phyloP scores from a whole-genome alignment of 2,329 filamentous ascomycete genomes.

The Helicocarpus griseus region DNA sequence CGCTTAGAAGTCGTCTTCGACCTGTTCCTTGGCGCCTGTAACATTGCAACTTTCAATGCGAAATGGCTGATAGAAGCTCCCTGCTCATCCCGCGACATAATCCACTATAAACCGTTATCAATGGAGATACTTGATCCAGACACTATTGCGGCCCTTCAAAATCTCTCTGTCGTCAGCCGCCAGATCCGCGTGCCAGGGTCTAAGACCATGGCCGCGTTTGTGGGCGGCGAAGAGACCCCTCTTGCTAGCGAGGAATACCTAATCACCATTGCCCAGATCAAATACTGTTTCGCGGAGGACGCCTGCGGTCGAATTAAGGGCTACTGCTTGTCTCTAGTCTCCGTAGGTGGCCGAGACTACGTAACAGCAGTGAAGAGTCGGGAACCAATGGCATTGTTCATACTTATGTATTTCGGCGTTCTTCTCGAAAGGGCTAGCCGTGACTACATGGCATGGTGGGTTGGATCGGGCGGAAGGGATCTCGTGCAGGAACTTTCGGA shows the following conservation, averaged over 20 bases:
- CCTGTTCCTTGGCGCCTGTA: slow-evolving; percentile 11
- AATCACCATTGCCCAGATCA: slow-evolving; percentile 18
- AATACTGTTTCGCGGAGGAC: slow-evolving; percentile 28
- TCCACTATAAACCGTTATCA: neutral
- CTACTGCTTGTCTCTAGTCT: slow-evolving; percentile 22
- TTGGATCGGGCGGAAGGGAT: slow-evolving; percentile 4
- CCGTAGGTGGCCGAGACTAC: slow-evolving; percentile 23
- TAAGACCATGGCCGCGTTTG: neutral
- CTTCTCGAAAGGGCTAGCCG: slow-evolving; percentile 2
- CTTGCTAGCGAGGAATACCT: slow-evolving; percentile 11
- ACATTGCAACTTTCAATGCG: neutral
- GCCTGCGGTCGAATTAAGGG: slow-evolving; percentile 22
- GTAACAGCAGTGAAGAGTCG: slow-evolving; percentile 18
- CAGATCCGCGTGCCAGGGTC: slow-evolving; percentile 7
- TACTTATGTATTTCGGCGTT: slow-evolving; percentile 12
- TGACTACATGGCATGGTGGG: slow-evolving; percentile 8
- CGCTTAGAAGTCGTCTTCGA: slow-evolving; percentile 18
- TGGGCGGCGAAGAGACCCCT: neutral
- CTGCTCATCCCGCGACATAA: neutral
- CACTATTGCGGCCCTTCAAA: slow-evolving; percentile 7
- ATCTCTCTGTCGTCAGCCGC: slow-evolving; percentile 5
- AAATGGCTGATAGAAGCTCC: slow-evolving; percentile 1
- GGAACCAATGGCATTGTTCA: slow-evolving; percentile 10
- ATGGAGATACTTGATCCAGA: neutral
- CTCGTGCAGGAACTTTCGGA: slow-evolving; percentile 16